Conservation (phyloP, 2,329 filamentous ascomycete species). For the Chaetomiaceae sp. region DNA sequence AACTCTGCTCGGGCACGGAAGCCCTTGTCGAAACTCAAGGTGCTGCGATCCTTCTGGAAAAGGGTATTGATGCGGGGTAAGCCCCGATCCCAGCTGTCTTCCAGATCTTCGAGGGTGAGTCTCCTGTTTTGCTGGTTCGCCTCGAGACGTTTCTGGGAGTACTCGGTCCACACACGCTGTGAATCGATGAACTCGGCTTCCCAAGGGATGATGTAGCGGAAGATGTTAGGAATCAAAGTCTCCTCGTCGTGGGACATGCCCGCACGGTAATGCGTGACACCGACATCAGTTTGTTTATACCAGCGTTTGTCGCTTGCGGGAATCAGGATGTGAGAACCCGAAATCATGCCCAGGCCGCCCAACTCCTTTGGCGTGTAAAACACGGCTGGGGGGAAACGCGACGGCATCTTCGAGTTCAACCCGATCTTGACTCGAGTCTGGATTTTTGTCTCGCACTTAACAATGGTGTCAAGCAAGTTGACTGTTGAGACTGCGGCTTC, state of each 20-base stretch:
- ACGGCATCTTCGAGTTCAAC: conserved; percentile 98
- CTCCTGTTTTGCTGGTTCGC: conserved; percentile 96
- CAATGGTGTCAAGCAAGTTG: conserved; percentile 89
- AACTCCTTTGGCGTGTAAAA: conserved; percentile 99
- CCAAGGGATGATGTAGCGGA: conserved; percentile 99
- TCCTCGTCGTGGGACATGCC: conserved; percentile 99
- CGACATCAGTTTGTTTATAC: conserved; percentile 96
- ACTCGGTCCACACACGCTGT: conserved; percentile 98
- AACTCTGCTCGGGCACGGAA: conserved; percentile 95
- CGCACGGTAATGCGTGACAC: conserved; percentile 92
- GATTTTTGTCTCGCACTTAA: conserved; percentile 99
- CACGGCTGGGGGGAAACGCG: conserved; percentile 93
- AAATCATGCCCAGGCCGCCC: conserved; percentile 97
- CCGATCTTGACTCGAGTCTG: conserved; percentile 99
- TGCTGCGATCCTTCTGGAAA: conserved; percentile 97
- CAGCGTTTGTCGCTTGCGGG: conserved; percentile 96
- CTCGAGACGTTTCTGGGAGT: conserved; percentile 94
- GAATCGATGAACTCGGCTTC: conserved; percentile 99
- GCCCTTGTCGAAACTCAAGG: conserved; percentile 95
- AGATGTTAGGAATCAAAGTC: conserved; percentile 96
- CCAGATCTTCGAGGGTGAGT: conserved; percentile 89
- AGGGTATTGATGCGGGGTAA: conserved; percentile 96
- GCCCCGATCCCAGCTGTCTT: conserved; percentile 98
- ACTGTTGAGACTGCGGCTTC: conserved; percentile 96
- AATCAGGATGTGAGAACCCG: conserved; percentile 94